Evolutionary conservation across 202 grass and related monocot genomes (phyloP).

Genomic region (Hordeum pubiflorum): DNA sequence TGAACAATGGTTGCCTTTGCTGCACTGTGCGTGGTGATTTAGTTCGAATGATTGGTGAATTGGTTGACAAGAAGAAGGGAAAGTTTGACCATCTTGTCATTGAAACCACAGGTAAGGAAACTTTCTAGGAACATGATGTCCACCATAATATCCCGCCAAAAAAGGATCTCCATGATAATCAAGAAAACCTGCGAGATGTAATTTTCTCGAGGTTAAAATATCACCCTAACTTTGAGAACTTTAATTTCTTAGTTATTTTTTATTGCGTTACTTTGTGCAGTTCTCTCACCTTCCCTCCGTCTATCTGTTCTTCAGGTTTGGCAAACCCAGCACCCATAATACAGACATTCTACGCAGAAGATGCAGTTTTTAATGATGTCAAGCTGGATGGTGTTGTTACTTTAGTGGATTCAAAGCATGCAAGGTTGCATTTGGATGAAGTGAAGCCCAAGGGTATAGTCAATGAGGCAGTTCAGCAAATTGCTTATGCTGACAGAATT

Average conservation of each 20-base stretch:
- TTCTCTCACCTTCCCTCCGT: neutral
- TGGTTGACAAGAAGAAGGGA: slow-evolving; percentile 88
- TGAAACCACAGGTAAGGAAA: slow-evolving; percentile 78
- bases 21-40: slow-evolving; percentile 98
- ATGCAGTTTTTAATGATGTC: slow-evolving; percentile 91
- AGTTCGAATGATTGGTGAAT: slow-evolving; percentile 94
- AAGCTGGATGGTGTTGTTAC: slow-evolving; percentile 97
- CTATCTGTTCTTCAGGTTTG: slow-evolving; percentile 46
- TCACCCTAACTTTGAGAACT: neutral
- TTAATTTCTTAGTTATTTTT: neutral
- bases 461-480: slow-evolving; percentile 95
- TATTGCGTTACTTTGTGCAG: neutral
- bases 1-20: slow-evolving; percentile 99
- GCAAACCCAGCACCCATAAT: slow-evolving; percentile 97
- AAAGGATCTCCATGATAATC: no score
- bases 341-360: slow-evolving; percentile 96
- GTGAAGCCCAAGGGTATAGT: slow-evolving; percentile 92
- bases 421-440: slow-evolving; percentile 74
- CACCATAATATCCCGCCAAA: neutral
- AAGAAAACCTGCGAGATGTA: neutral
- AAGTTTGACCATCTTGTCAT: slow-evolving; percentile 96
- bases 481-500: slow-evolving; percentile 98
- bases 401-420: slow-evolving; percentile 98
- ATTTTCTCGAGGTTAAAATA: neutral
- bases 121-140: neutral